A percentile compares a stretch with the other conserved stretches of the same genome.
Evolutionary conservation across 768 basidiomycete genomes (phyloP).

Genomic region (Panaeolus papilionaceus): DNA sequence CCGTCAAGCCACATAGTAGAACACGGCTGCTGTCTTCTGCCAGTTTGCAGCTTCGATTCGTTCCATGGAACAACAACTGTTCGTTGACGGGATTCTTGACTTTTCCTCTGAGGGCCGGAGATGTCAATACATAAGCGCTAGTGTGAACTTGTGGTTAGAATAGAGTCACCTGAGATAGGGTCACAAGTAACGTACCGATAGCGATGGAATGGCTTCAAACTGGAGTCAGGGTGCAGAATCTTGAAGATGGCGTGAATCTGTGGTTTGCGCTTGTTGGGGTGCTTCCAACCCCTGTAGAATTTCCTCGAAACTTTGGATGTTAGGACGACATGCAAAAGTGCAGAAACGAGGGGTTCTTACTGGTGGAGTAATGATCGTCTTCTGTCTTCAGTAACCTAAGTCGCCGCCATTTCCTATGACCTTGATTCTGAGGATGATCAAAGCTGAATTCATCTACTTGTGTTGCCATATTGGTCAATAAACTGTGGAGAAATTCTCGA

Average conservation of each 20-base stretch:
- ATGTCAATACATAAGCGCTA: conserved; percentile 39
- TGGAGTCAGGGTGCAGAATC: conserved; percentile 51
- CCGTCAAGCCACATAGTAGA: conserved; percentile 53
- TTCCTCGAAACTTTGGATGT: conserved; percentile 49
- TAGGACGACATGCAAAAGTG: conserved; percentile 1
- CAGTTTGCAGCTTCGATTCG: conserved; percentile 59
- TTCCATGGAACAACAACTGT: conserved; percentile 73
- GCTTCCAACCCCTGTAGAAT: conserved; percentile 62
- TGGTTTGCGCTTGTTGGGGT: conserved; percentile 57
- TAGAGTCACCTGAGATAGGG: not conserved
- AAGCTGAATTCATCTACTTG: conserved; percentile 48
- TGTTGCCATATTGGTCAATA: conserved; percentile 27
- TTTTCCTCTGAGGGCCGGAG: conserved; percentile 27
- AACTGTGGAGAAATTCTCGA: conserved; percentile 16
- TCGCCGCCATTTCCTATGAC: conserved; percentile 46
- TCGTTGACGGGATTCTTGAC: conserved; percentile 50
- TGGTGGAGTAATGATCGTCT: conserved; percentile 42
- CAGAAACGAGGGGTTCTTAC: conserved; percentile 37
- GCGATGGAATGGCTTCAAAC: conserved; percentile 49
- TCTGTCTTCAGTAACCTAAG: conserved; percentile 45
- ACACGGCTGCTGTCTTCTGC: conserved; percentile 57
- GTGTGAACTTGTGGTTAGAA: not conserved
- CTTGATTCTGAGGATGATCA: conserved; percentile 48
- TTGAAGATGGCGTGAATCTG: conserved; percentile 57
- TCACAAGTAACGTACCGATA: conserved; percentile 45